These are phyloP conservation scores for Prunus yedoensis DNA, from an alignment of 331 rosid species.

Conservation along the genomic window DNA sequence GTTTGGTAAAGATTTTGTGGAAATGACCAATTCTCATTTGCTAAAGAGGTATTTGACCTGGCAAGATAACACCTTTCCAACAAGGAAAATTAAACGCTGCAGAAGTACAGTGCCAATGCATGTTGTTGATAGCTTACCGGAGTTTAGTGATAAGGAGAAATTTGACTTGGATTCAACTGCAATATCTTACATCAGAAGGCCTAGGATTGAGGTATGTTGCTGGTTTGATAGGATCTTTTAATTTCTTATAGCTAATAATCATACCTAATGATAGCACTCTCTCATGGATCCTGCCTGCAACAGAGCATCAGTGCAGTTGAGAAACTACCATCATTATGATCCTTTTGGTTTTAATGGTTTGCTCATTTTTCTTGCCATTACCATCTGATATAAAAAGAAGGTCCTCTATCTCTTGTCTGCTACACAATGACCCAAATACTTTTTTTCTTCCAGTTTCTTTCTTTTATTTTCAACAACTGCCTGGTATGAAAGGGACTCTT, in stretches of 20 bases:
- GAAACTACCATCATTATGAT: neutral
- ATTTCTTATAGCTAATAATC: neutral
- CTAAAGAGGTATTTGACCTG: conserved; percentile 61
- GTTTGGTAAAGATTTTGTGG: conserved; percentile 77
- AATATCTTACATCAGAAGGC: conserved; percentile 59
- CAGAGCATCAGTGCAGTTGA: neutral
- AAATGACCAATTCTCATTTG: conserved; percentile 70
- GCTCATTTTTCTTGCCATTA: neutral
- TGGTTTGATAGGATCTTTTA: neutral
- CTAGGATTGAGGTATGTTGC: conserved; percentile 55
- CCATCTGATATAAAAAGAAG: neutral
- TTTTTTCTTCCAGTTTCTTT: neutral
- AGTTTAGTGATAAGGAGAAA: conserved; percentile 46
- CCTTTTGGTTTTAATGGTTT: neutral
- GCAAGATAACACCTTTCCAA: conserved; percentile 62
- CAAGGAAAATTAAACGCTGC: conserved; percentile 68
- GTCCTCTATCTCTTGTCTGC: neutral
- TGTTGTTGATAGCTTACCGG: conserved; percentile 46
- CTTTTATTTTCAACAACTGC: neutral
- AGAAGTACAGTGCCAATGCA: conserved; percentile 61
- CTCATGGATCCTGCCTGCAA: neutral
- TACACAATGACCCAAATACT: neutral
- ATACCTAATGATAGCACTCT: neutral
- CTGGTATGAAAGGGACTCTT: neutral
- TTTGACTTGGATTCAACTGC: conserved; percentile 69